Base-by-base conservation (phyloP, 164 flowering plant species). In the Cinnamomum chago region DNA sequence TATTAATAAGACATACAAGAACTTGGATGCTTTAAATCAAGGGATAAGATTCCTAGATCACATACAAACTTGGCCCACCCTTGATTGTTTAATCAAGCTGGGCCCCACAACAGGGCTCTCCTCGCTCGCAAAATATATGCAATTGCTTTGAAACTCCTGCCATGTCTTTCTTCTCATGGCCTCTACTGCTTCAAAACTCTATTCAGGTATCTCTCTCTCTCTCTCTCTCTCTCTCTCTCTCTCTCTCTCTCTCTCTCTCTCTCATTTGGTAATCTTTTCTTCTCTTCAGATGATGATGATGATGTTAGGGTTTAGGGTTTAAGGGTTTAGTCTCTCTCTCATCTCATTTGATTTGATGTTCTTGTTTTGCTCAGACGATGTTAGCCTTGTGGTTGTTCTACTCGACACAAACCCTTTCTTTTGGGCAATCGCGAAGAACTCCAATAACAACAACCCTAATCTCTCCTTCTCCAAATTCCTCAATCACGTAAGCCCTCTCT, bases 321-420 rank as follows among this genome's bases (percentile, higher is more conserved):
- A 40, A 9, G 47, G 47, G 1, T 40, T 40, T 40, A 40, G 0
- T 12, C 75, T 23, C 51, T 15, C 68, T 10, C 18, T 40, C 33
- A 62, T 47, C 12, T 33, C 24, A 33, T 33, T 58, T 2, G 50
- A 33, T 35, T 40, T 69, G 24, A 12, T 66, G 14, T 13, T 71
- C 62, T 24, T 60, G 33, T 73, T 67, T 79, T 30, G 35, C 65
- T 76, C 92, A 90, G 99, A 95, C 73, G 99, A 95, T 72, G 99
- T 95, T 12, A 95, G 98, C 76, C 87, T 93, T 20, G 65, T 93
- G 17, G 81, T 95, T 81, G 92, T 95, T 25, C 70, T 91, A 60
- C 80, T 95, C 52, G 99, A 95, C 81, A 85, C 94, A 28, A 93
- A 92, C 52, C 99, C 98, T 2, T 90, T 86, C 79, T 92, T 91